Evolutionary conservation across 176 grass and related monocot species (phyloP).

Genomic region (Aegilops sharonensis): DNA sequence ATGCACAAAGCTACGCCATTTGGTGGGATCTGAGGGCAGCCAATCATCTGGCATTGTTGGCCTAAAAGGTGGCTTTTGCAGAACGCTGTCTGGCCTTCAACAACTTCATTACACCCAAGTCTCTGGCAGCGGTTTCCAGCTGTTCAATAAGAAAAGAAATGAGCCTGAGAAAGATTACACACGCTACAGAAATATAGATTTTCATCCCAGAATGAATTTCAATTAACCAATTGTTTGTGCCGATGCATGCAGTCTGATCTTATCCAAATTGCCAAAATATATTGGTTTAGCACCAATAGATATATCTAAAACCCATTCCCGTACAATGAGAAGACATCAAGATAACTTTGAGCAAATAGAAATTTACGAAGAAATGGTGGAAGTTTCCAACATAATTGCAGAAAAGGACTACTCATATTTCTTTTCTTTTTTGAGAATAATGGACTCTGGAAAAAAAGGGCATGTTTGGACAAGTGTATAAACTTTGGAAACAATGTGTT

Average conservation of each 20-base stretch:
- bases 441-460: background rate
- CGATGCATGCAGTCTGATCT: background rate
- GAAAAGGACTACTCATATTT: background rate
- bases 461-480: background rate
- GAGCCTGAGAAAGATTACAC: slow-evolving; percentile 9
- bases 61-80: slow-evolving; percentile 28
- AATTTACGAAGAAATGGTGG: background rate
- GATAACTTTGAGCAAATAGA: background rate
- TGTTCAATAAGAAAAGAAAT: slow-evolving; percentile 1
- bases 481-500: background rate
- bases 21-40: slow-evolving; percentile 13
- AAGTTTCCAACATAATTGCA: background rate
- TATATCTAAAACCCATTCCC: background rate
- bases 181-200: background rate
- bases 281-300: background rate
- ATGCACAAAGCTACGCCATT: slow-evolving; percentile 18
- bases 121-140: slow-evolving; percentile 24
- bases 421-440: background rate
- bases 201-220: background rate
- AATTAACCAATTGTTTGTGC: background rate
- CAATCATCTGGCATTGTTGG: slow-evolving; percentile 27
- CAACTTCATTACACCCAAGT: slow-evolving; percentile 23
- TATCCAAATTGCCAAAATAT: background rate
- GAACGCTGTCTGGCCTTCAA: background rate
- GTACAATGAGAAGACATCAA: slow-evolving; percentile 1